A percentile compares a stretch with the other conserved stretches of the same genome.
phyloP scores from a whole-genome alignment of 2,329 filamentous ascomycete genomes.

The Apiospora arundinis region DNA sequence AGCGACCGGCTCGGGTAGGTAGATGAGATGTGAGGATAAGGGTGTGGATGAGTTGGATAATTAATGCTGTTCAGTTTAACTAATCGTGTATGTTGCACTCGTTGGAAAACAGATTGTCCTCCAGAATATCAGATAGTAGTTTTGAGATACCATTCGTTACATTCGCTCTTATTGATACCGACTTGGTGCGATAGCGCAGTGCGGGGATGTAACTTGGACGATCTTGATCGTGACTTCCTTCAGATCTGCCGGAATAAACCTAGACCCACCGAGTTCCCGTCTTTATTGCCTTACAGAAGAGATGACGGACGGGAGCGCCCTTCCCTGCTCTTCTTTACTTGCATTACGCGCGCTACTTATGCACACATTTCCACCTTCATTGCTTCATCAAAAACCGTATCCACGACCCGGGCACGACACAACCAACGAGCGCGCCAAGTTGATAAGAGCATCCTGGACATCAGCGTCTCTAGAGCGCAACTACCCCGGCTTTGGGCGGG shows the following conservation, averaged over 20 bases:
- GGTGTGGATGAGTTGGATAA: neutral
- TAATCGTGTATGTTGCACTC: neutral
- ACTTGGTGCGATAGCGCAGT: neutral
- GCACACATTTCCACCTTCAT: neutral
- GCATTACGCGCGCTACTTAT: neutral
- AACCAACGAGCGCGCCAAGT: neutral
- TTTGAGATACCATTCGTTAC: constrained; percentile 7
- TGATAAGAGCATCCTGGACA: neutral
- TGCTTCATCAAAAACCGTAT: neutral
- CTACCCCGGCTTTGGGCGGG: constrained; percentile 13
- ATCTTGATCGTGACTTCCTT: neutral
- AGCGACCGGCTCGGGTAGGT: neutral
- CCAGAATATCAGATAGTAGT: neutral
- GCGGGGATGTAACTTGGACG: neutral
- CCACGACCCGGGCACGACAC: neutral
- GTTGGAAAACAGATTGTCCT: neutral
- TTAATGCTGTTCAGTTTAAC: neutral
- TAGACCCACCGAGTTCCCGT: neutral
- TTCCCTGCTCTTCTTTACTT: too few relatives aligned
- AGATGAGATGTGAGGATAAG: neutral
- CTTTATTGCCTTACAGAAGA: too few relatives aligned
- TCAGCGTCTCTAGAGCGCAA: neutral
- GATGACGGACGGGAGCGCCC: too few relatives aligned
- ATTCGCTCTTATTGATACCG: neutral
- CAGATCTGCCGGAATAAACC: neutral